A percentile compares a stretch with the other conserved stretches of the same genome.
phyloP scores from a whole-genome alignment of 768 basidiomycete species.

The Gyrodon lividus region DNA sequence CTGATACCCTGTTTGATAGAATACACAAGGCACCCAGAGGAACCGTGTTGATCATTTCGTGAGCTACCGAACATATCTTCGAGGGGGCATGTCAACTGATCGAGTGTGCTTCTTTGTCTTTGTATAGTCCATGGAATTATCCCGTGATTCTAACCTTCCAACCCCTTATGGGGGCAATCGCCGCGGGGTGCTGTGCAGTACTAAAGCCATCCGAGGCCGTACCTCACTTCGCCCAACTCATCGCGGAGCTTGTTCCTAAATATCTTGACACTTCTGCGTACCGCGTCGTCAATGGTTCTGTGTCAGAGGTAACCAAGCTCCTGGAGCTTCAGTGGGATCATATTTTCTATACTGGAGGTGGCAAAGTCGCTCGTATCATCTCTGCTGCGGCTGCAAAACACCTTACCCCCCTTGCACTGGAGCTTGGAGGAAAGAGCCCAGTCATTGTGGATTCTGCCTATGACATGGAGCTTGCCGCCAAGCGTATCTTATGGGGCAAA shows the following conservation, averaged over 20 bases:
- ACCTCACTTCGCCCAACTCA: conserved; percentile 46
- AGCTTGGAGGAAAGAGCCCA: conserved; percentile 43
- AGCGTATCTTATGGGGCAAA: conserved; percentile 69
- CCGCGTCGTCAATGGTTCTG: conserved; percentile 50
- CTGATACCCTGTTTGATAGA: conserved; percentile 4
- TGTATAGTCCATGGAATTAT: conserved; percentile 63
- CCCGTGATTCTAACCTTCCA: conserved; percentile 54
- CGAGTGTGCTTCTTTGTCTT: neutral
- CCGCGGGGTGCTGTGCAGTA: conserved; percentile 68
- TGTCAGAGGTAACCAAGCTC: conserved; percentile 37
- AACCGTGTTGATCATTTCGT: conserved; percentile 60
- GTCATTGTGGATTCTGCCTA: conserved; percentile 43
- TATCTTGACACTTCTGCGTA: conserved; percentile 54
- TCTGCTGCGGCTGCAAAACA: conserved; percentile 27
- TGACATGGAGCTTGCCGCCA: conserved; percentile 53
- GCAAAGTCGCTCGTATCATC: conserved; percentile 24
- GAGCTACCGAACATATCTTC: conserved; percentile 19
- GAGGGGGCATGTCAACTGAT: neutral
- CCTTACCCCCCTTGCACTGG: conserved; percentile 35
- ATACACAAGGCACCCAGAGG: conserved; percentile 61
- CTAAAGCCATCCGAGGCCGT: conserved; percentile 64
- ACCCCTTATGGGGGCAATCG: conserved; percentile 68
- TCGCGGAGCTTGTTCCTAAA: conserved; percentile 55
- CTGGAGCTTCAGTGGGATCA: conserved; percentile 33
- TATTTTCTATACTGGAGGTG: conserved; percentile 40